Evolutionary conservation across 2,329 filamentous ascomycete species (phyloP), one percentile per base, ranked within the genome.

Genomic region (Pestalotiopsis sp.): DNA sequence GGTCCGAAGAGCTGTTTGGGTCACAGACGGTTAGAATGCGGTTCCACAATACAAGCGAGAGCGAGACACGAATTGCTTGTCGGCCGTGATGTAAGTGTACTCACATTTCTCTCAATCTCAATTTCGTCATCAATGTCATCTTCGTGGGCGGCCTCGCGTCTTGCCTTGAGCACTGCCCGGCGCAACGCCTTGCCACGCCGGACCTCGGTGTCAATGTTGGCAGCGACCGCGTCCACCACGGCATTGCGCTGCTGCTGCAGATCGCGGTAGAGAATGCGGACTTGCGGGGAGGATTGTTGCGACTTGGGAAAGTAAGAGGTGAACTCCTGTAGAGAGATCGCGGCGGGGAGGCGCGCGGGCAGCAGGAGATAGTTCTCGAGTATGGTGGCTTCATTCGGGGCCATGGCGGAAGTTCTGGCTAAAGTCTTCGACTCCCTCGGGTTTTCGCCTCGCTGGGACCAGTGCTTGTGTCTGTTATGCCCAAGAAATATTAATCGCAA

Each of bases 301-400:
- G 87, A 80, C 65, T 86, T 88, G 12, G 94, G 93, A 76, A 97
- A 96, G 57, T 95, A 86, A 36, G 90, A 86, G 58, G 89, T 90
- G 83, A 97, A 97, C 72, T 93, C 88, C 68, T 90, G 85, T 61
- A 94, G 86, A 7, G 93, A 91, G 73, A 94, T 84, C 76, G 94
- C 88, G 71, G 91, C 87, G 57, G 92, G 91, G 49, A 97, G 85
- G 36, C 92, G 87, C 7, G 93, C 91, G 13, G 94, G 92, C 38
- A 91, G 86, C 45, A 97, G 87, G 69, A 97, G 89, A 78, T 95
- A 97, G 80, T 92, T 91, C 75, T 86, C 86, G 65, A 97, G 87
- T 72, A 97, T 92, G 36, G 89, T 87, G 68, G 88, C 84, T 82
- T 97, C 94, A 59, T 90, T 91, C 9, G 92, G 90, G 3, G 92